A percentile compares a stretch with the other conserved stretches of the same genome.
These are phyloP conservation scores for Pseudogymnoascus sp. DNA, from an alignment of 2,329 filamentous ascomycete species.

Conservation along the genomic window DNA sequence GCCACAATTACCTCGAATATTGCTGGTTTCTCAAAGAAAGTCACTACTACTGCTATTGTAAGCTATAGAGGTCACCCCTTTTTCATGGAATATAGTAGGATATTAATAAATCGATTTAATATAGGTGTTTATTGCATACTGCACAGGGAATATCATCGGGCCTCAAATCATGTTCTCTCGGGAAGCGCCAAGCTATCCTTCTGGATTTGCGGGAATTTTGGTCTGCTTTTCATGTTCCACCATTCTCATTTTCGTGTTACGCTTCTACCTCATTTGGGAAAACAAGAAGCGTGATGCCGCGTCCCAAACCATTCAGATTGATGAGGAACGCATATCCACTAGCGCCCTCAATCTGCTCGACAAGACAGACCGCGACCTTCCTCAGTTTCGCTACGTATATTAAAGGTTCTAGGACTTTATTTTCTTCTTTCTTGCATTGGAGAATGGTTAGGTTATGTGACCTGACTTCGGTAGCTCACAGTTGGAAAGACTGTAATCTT, in stretches of 20 bases:
- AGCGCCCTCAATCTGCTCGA: conserved; percentile 5
- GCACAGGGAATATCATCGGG: conserved; percentile 23
- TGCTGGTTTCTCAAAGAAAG: conserved; percentile 27
- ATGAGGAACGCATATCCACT: background rate
- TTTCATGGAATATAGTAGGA: background rate
- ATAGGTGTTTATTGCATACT: conserved; percentile 19
- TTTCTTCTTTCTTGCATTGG: background rate
- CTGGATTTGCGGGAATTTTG: conserved; percentile 22
- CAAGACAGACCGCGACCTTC: conserved; percentile 7
- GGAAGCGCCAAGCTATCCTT: conserved; percentile 19
- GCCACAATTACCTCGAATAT: conserved; percentile 25
- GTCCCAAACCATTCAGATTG: conserved; percentile 1
- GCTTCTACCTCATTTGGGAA: conserved; percentile 18
- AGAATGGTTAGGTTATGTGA: background rate
- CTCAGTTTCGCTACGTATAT: conserved; percentile 10
- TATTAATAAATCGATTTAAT: background rate
- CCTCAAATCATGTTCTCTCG: conserved; percentile 13
- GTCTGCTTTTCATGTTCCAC: conserved; percentile 19
- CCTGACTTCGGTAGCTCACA: background rate
- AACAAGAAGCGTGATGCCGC: conserved; percentile 14
- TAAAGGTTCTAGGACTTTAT: background rate
- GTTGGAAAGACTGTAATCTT: background rate
- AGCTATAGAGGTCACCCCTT: background rate
- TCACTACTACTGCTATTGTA: conserved; percentile 23
- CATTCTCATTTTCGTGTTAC: conserved; percentile 15